Base-by-base conservation (phyloP, 306 rosid genomes). In the Prosopis cineraria region DNA sequence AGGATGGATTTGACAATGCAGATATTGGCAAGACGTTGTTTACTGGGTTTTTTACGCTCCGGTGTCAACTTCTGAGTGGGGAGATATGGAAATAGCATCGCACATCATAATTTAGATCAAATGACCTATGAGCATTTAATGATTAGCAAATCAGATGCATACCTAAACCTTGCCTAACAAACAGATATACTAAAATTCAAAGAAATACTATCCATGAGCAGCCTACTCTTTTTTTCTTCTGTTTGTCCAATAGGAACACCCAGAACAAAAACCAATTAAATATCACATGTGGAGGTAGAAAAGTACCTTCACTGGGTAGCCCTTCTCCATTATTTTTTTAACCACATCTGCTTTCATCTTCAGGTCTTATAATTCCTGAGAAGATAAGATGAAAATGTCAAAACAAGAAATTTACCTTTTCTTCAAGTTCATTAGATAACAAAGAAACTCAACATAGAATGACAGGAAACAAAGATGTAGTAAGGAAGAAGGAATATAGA, bases 261-360 rank as follows among this genome's bases (percentile, higher is more conserved):
- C 39, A 36, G 6, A 36, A 36, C 39, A 4, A 36, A 36, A 36
- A n/a, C n/a, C n/a, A n/a, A 36, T 36, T 36, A 36, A 36, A 36
- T 36, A 36, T 36, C 39, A 36, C 39, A 36, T 36, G 39, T 36
- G 6, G 7, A 36, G 39, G 6, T 36, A 36, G 39, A 36, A 36
- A 36, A 36, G 39, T 87, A 94, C 98, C 98, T 90, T 94, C 78
- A 94, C 98, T 45, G 90, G 88, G 73, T 90, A 92, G 64, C 97
- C 97, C 48, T 86, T 88, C 41, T 90, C 97, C 97, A 89, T 90
- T 58, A 90, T 78, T 85, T 87, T 89, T 86, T 19, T 89, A 44
- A 89, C 79, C 85, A 72, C 81, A 44, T 88, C 94, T 72, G 95
- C 93, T 86, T 94, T 94, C 87, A 82, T 85, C 87, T 81, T 88